Conservation (phyloP, 73 alveolate genomes). For the Loxodes magnus region DNA sequence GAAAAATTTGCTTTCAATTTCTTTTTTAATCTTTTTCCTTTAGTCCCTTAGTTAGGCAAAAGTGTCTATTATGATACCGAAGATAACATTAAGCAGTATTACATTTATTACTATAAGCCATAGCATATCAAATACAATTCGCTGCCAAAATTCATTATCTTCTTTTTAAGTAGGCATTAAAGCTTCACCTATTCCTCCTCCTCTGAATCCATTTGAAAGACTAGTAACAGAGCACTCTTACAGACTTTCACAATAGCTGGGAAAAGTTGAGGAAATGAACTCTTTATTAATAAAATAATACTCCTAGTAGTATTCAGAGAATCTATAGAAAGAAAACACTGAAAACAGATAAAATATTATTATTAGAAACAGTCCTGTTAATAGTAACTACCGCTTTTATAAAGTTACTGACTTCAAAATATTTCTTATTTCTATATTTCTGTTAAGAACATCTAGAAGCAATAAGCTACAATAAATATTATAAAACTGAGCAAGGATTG, state of each 20-base stretch:
- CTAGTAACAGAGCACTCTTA: slow-evolving; percentile 51
- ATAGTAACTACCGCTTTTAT: slow-evolving; percentile 14
- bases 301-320: slow-evolving; percentile 10
- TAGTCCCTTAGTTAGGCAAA: slow-evolving; percentile 73
- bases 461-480: slow-evolving; percentile 11
- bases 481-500: no score
- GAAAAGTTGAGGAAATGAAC: slow-evolving; percentile 11
- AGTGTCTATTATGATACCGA: slow-evolving; percentile 79
- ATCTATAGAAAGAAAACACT: slow-evolving; percentile 9
- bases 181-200: slow-evolving; percentile 69
- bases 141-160: slow-evolving; percentile 11
- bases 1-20: slow-evolving; percentile 52
- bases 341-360: slow-evolving; percentile 23
- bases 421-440: slow-evolving; percentile 9
- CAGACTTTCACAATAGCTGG: slow-evolving; percentile 36
- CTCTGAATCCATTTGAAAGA: slow-evolving; percentile 63
- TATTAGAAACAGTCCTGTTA: slow-evolving; percentile 7
- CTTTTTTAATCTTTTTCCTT: slow-evolving; percentile 47
- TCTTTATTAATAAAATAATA: no score
- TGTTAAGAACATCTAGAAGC: slow-evolving; percentile 22
- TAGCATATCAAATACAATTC: slow-evolving; percentile 45
- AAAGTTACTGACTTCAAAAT: slow-evolving; percentile 11
- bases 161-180: slow-evolving; percentile 13
- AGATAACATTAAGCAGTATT: slow-evolving; percentile 57
- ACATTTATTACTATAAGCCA: slow-evolving; percentile 51